Base-by-base conservation (phyloP, 2,329 filamentous ascomycete genomes). In the Phyllosticta citrichinensis region DNA sequence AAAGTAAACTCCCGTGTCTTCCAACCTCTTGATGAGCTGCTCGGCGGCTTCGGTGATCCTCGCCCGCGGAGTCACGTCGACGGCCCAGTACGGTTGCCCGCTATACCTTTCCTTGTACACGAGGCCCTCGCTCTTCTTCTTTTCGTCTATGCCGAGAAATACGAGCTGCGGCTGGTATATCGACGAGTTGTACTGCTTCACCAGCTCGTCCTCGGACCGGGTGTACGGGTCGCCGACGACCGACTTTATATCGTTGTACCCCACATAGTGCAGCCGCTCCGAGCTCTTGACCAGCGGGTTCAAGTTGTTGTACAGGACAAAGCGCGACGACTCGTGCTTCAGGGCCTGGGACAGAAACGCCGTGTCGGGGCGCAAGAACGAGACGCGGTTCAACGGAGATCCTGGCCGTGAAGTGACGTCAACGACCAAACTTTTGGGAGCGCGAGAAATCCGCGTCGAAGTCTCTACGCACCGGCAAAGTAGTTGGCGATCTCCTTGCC, bases 61-160 rank as follows among this genome's bases (percentile, higher is more conserved):
- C 1, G 83, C 86, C 64, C 81, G 84, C 0, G 91, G 87, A 2
- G 92, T 95, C 20, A 96, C 82, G 71, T 97, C 94, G 12, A 99
- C 74, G 1, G 92, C 93, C 71, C 97, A 99, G 75, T 86, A 95
- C 1, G 94, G 92, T 56, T 82, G 81, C 2, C 93, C 94, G 35
- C 79, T 82, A 71, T 96, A 95, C 58, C 80, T 79, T 55, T 84
- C 84, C 63, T 84, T 85, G 69, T 87, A 87, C 62, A 79, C 69
- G 57, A 88, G 82, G 0, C 77, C 81, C 30, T 80, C 73, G 40
- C 52, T 47, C 56, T 77, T 77, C 25, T 73, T 73, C 55, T 73
- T 75, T 71, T 96, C 91, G 66, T 96, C 85, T 55, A 97, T 75
- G 0, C 93, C 93, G 27, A 97, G 77, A 71, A 97, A 97, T 58